Percentiles rank a stretch among this genome's conserved stretches.
Evolutionary conservation across 2,329 filamentous ascomycete species (phyloP).

Genomic region (Stemphylium lycopersici): DNA sequence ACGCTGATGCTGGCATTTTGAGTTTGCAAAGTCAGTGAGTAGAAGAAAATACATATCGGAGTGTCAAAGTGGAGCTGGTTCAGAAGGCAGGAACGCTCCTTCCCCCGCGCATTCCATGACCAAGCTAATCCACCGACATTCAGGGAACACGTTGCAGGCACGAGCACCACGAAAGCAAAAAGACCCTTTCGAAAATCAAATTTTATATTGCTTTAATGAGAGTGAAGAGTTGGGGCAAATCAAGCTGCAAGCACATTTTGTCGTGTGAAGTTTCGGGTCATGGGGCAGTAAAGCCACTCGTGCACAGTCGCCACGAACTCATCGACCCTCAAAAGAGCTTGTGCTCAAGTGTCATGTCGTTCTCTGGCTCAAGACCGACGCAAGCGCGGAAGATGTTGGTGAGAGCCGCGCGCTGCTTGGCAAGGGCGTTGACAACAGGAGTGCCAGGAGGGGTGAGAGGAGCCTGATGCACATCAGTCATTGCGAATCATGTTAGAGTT

Average conservation of each 20-base stretch:
- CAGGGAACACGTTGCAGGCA: too few relatives aligned
- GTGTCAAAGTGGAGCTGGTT: background rate
- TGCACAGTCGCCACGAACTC: background rate
- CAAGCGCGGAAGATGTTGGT: conserved; percentile 99
- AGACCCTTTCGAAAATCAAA: background rate
- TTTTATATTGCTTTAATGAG: conserved; percentile 29
- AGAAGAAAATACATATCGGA: background rate
- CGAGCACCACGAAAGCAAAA: background rate
- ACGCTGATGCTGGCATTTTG: conserved; percentile 47
- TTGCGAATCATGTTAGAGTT: background rate
- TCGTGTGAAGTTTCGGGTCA: background rate
- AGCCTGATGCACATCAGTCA: conserved; percentile 61
- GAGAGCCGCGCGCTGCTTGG: conserved; percentile 92
- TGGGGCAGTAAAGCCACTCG: background rate
- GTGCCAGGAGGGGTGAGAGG: conserved; percentile 93
- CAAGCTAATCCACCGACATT: too few relatives aligned
- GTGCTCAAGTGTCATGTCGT: conserved; percentile 98
- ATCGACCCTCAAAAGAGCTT: conserved; percentile 73
- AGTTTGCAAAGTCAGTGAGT: background rate
- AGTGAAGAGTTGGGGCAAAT: conserved; percentile 36
- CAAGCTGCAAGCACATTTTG: background rate
- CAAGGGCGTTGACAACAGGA: conserved; percentile 91
- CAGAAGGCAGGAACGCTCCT: background rate
- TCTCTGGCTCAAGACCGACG: conserved; percentile 94
- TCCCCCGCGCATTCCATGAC: background rate